Base-by-base conservation (phyloP, 2,329 filamentous ascomycete genomes). In the Talaromyces sp. region DNA sequence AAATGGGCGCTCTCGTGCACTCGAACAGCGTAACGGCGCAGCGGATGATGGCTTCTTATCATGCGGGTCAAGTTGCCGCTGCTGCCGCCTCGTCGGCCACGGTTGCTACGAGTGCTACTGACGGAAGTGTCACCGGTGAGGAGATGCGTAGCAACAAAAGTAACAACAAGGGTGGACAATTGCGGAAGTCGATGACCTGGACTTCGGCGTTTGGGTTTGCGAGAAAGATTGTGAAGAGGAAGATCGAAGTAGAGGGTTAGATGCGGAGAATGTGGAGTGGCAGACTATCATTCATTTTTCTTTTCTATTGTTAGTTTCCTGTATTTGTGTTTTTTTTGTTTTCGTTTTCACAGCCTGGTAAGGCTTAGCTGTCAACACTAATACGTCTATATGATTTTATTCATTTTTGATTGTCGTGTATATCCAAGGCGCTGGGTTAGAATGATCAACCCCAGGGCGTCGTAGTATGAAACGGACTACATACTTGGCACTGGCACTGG, bases 1-100 rank as follows among this genome's bases (percentile, higher is more conserved):
- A 78, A 61, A 74, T 79, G 71, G 74, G 72, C 11, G 73, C 75
- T 35, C 62, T 77, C n/a, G 58, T 64, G n/a, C 42, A 48, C 28
- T 61, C 54, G 5, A 64, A 64, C n/a, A 61, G 44, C 31, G 52
- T 37, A 8, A 56, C 52, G 1, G 58, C 62, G 39, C 52, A 64
- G 23, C 44, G 55, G 16, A 61, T 61, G 55, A 64, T 61, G 54
- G 52, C 58, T n/a, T 61, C 58, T 9, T 40, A 52, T 42, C 50
- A 40, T 31, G 58, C 62, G 18, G 62, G 58, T 28, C 28, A 28
- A 28, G 28, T 28, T 28, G 28, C 28, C 28, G 28, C 28, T 21
- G 52, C 35, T 44, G 37, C 48, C 31, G 23, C 57, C 28, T 60
- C 62, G 4, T 39, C 52, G 3, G 18, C 46, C 12, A 35, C 31